These are phyloP conservation scores for Plasmopara muralis DNA, from an alignment of 352 stramenopile species.

Conservation along the genomic window DNA sequence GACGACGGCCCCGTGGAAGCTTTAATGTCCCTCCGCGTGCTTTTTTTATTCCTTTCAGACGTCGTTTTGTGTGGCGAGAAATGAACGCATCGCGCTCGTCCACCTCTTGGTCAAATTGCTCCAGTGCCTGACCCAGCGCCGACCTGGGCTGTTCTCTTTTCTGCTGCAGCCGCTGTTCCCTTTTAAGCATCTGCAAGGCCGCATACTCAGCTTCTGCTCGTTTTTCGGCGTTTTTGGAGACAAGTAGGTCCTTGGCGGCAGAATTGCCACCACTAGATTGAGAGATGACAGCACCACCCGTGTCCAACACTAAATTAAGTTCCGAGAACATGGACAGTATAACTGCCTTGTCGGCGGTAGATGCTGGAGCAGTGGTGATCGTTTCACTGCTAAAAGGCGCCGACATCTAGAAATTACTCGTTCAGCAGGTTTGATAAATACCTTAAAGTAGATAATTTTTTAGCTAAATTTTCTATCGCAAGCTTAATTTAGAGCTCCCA, in stretches of 20 bases:
- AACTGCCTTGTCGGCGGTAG: slow-evolving; percentile 11
- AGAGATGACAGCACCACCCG: slow-evolving; percentile 16
- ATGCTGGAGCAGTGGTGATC: slow-evolving; percentile 1
- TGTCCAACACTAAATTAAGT: slow-evolving; percentile 43
- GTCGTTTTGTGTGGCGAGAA: slow-evolving; percentile 37
- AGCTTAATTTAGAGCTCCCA: too few relatives aligned
- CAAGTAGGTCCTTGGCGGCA: slow-evolving; percentile 46
- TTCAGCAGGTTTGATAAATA: too few relatives aligned
- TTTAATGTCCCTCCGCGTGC: slow-evolving; percentile 21
- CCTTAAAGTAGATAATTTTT: too few relatives aligned
- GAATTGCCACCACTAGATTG: slow-evolving; percentile 12
- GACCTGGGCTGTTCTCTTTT: slow-evolving; percentile 31
- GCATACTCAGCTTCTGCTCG: slow-evolving; percentile 27
- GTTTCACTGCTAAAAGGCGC: slow-evolving; percentile 2
- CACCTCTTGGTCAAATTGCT: slow-evolving; percentile 50
- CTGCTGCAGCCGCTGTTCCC: slow-evolving; percentile 21
- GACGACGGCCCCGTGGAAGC: slow-evolving; percentile 33
- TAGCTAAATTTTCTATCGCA: too few relatives aligned
- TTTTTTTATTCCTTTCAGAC: slow-evolving; percentile 41
- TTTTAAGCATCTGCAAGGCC: slow-evolving; percentile 24
- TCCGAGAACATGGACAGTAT: slow-evolving; percentile 58
- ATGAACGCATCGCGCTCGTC: slow-evolving; percentile 24
- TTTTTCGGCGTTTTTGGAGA: slow-evolving; percentile 38
- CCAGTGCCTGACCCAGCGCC: slow-evolving; percentile 55
- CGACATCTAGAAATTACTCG: too few relatives aligned